Conservation (phyloP, 257 asterid species). For the Scutellaria minor region DNA sequence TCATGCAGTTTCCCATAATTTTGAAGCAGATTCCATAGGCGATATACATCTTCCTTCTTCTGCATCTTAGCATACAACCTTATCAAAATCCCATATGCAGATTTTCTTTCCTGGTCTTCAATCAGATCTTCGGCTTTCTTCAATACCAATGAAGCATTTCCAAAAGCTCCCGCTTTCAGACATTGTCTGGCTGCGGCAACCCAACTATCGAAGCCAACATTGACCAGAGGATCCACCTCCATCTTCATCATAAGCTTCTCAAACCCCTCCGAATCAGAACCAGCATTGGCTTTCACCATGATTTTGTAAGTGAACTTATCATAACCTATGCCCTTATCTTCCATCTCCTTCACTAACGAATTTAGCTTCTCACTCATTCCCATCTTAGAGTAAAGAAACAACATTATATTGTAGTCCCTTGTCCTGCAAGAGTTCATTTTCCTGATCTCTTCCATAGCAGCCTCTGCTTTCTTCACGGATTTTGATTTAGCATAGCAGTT, state of each 20-base stretch:
- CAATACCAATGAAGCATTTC: constrained; percentile 40
- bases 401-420: constrained; percentile 42
- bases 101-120: background rate
- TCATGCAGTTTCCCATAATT: constrained; percentile 31
- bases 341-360: constrained; percentile 49
- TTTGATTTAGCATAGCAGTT: constrained; percentile 35
- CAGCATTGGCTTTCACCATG: constrained; percentile 41
- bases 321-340: constrained; percentile 40
- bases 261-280: constrained; percentile 43
- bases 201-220: constrained; percentile 31
- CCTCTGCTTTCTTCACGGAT: constrained; percentile 39
- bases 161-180: constrained; percentile 42
- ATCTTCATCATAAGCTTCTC: constrained; percentile 53
- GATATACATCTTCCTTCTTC: constrained; percentile 45
- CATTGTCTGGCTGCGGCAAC: constrained; percentile 49
- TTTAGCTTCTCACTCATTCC: constrained; percentile 42
- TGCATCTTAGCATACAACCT: constrained; percentile 51
- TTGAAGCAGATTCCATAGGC: constrained; percentile 43
- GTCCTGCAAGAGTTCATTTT: background rate
- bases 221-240: constrained; percentile 52
- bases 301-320: constrained; percentile 39
- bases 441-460: constrained; percentile 34
- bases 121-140: constrained; percentile 45
- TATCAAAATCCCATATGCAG: constrained; percentile 37
- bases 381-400: constrained; percentile 44